Conservation (phyloP, 345 rosid species). For the Erucastrum elatum region DNA sequence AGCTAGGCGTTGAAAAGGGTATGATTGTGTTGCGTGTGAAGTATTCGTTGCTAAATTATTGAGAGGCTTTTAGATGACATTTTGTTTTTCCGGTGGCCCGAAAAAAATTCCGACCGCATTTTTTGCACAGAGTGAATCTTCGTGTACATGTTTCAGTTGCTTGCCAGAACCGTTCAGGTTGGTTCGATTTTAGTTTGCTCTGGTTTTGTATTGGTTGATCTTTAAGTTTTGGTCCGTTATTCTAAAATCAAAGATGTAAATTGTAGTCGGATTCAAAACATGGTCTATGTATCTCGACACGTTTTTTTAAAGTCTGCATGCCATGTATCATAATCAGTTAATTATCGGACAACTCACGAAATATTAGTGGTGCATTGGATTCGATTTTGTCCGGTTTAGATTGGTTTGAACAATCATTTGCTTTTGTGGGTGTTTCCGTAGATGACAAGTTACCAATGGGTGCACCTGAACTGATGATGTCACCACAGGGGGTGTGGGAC, state of each 20-base stretch:
- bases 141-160: not conserved
- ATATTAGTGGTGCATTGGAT: not conserved
- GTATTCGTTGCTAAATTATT: conserved; percentile 91
- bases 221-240: conserved; percentile 20
- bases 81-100: not conserved
- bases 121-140: conserved; percentile 37
- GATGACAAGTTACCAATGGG: conserved; percentile 75
- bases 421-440: conserved; percentile 1
- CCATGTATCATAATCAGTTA: conserved; percentile 1
- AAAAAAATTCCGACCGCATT: conserved; percentile 21
- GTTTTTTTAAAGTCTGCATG: conserved; percentile 3
- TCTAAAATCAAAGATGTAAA: conserved; percentile 32
- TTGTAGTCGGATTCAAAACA: conserved; percentile 8
- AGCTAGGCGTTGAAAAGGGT: conserved; percentile 94
- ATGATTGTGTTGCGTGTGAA: conserved; percentile 86
- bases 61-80: conserved; percentile 28
- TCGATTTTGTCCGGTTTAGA: not conserved
- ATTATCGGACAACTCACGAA: not conserved
- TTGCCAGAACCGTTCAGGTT: conserved; percentile 1
- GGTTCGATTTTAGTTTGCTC: conserved; percentile 7
- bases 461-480: conserved; percentile 67
- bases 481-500: conserved; percentile 60
- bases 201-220: conserved; percentile 27
- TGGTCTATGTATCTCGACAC: conserved; percentile 32
- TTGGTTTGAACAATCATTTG: not conserved